These are phyloP conservation scores for Porphyra umbilicalis DNA, from an alignment of 31 red algal genomes.

Conservation along the genomic window DNA sequence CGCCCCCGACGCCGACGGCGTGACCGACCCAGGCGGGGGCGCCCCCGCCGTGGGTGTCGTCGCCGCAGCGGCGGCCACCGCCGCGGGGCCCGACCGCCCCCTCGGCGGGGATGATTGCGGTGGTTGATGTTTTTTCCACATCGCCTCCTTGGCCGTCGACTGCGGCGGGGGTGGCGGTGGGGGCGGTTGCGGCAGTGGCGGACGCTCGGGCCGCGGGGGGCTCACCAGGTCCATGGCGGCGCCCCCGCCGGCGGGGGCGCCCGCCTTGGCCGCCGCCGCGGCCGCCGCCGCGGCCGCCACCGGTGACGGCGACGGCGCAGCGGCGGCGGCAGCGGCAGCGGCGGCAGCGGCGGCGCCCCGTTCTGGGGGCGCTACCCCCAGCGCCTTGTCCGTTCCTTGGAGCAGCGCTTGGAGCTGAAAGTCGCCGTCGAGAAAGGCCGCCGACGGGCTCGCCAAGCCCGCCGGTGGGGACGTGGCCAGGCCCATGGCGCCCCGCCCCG, in stretches of 20 bases:
- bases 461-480: background rate
- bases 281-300: background rate
- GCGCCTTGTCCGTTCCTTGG: background rate
- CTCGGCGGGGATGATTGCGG: background rate
- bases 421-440: background rate
- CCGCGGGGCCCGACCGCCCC: background rate
- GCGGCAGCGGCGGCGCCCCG: background rate
- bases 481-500: background rate
- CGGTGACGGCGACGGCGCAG: background rate
- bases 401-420: background rate
- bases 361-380: background rate
- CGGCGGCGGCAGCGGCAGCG: background rate
- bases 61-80: background rate
- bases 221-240: background rate
- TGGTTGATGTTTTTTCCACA: background rate
- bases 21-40: background rate
- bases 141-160: background rate
- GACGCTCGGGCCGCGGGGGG: background rate
- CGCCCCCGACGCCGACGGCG: background rate
- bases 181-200: background rate
- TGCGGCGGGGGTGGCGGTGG: background rate
- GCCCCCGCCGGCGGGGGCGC: background rate
- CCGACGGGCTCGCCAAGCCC: background rate
- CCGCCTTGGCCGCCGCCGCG: background rate
- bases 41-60: background rate